Evolutionary conservation across 2,329 filamentous ascomycete genomes (phyloP).

Genomic region (Ophiostoma quercus): DNA sequence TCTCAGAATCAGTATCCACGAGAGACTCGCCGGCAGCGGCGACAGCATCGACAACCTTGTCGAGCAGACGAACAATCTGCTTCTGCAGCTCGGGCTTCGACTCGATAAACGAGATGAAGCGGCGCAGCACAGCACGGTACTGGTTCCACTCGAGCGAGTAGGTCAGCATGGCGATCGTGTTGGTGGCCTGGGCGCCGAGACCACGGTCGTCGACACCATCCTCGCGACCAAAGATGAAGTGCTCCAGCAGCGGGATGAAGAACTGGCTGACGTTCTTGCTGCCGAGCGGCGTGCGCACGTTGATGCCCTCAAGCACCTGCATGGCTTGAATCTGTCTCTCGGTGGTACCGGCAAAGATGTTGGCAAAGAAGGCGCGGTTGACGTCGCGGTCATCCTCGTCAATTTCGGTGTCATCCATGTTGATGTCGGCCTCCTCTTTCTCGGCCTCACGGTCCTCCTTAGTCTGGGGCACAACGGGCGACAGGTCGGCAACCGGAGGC

Average conservation of each 20-base stretch:
- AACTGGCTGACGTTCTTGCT: constrained; percentile 78
- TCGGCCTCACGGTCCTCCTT: constrained; percentile 32
- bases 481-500: constrained; percentile 67
- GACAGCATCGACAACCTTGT: constrained; percentile 74
- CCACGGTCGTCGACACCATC: constrained; percentile 74
- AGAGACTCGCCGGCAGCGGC: constrained; percentile 44
- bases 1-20: background rate
- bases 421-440: background rate
- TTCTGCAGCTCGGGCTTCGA: constrained; percentile 80
- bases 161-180: constrained; percentile 68
- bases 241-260: constrained; percentile 85
- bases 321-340: constrained; percentile 80
- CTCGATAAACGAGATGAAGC: constrained; percentile 77
- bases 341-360: constrained; percentile 84
- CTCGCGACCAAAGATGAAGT: constrained; percentile 81
- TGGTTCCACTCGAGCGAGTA: constrained; percentile 82
- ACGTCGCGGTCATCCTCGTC: constrained; percentile 37
- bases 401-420: constrained; percentile 21
- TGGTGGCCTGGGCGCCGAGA: constrained; percentile 79
- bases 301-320: constrained; percentile 66
- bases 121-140: constrained; percentile 75
- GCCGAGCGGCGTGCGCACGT: constrained; percentile 54
- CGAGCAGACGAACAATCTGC: constrained; percentile 74
- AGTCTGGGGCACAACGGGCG: constrained; percentile 54
- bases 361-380: constrained; percentile 77